Conservation (phyloP, 139 green algal species). For the Volvox reticuliferus region DNA sequence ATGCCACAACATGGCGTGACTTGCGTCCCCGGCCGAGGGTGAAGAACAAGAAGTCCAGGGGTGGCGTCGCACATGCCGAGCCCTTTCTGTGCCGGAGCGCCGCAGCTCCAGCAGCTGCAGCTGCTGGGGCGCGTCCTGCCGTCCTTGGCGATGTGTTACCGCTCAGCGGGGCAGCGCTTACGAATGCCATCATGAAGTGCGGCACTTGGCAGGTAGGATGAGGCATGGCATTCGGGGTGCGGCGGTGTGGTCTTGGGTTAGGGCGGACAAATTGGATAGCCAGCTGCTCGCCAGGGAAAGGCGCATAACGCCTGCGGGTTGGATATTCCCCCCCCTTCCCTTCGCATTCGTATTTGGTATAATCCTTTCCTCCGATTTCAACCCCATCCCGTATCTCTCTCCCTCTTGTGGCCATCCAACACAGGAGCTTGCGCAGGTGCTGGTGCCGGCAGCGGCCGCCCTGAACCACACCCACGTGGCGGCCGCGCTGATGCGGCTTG, state of each 20-base stretch:
- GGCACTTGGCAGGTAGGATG: background rate
- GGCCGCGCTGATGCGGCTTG: slow-evolving; percentile 17
- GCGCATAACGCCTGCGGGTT: background rate
- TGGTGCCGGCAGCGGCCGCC: background rate
- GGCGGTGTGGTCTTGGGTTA: background rate
- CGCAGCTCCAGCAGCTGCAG: background rate
- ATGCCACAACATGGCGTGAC: too few relatives aligned
- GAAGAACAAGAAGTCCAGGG: background rate
- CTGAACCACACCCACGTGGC: slow-evolving; percentile 32
- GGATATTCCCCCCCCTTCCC: too few relatives aligned
- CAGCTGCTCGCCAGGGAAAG: too few relatives aligned
- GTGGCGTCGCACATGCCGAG: background rate
- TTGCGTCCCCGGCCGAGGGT: background rate
- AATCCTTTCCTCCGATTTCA: background rate
- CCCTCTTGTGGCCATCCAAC: too few relatives aligned
- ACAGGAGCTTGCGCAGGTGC: slow-evolving; percentile 13
- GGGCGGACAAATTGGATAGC: too few relatives aligned
- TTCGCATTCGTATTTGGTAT: background rate
- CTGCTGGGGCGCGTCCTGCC: background rate
- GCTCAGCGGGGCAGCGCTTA: background rate
- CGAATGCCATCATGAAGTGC: background rate
- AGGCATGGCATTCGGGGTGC: background rate
- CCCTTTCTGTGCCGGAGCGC: too few relatives aligned
- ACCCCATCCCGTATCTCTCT: too few relatives aligned
- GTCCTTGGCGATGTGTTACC: background rate